These are phyloP conservation scores for Penicillium nordicum DNA, from an alignment of 2,329 filamentous ascomycete species.

Conservation along the genomic window DNA sequence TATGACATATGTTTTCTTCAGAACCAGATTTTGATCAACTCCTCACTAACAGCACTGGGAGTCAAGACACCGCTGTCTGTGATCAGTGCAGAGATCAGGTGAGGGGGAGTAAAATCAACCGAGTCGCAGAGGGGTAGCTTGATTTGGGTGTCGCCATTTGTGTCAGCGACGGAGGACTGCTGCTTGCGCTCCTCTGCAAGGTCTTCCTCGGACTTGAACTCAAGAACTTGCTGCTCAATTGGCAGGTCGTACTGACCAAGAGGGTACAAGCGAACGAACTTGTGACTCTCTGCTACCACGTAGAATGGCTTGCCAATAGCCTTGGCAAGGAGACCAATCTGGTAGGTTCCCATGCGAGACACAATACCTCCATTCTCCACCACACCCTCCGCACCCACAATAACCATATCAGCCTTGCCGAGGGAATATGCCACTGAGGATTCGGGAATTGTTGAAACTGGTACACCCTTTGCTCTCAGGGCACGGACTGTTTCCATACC, in stretches of 20 bases:
- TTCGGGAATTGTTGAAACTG: slow-evolving; percentile 76
- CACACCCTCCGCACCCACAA: slow-evolving; percentile 74
- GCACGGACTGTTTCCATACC: slow-evolving; percentile 67
- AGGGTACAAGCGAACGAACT: slow-evolving; percentile 86
- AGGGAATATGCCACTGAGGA: slow-evolving; percentile 77
- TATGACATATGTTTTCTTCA: slow-evolving; percentile 20
- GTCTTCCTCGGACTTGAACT: slow-evolving; percentile 62
- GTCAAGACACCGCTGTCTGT: slow-evolving; percentile 63
- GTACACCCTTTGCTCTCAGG: slow-evolving; percentile 70
- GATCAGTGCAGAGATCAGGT: slow-evolving; percentile 62
- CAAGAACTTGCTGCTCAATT: slow-evolving; percentile 72
- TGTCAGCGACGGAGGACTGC: slow-evolving; percentile 27
- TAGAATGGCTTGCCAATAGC: slow-evolving; percentile 74
- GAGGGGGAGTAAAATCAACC: slow-evolving; percentile 55
- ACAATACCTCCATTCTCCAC: slow-evolving; percentile 93
- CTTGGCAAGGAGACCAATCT: slow-evolving; percentile 78
- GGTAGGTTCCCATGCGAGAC: slow-evolving; percentile 78
- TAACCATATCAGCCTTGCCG: slow-evolving; percentile 65
- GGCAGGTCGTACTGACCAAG: slow-evolving; percentile 77
- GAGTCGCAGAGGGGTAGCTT: slow-evolving; percentile 33
- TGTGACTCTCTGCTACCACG: slow-evolving; percentile 92
- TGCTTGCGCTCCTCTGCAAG: slow-evolving; percentile 48
- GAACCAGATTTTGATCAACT: slow-evolving; percentile 62
- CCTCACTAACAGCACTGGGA: slow-evolving; percentile 63
- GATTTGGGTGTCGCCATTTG: slow-evolving; percentile 13